phyloP scores from a whole-genome alignment of 2,329 filamentous ascomycete genomes.

The Aspergillus transmontanensis region DNA sequence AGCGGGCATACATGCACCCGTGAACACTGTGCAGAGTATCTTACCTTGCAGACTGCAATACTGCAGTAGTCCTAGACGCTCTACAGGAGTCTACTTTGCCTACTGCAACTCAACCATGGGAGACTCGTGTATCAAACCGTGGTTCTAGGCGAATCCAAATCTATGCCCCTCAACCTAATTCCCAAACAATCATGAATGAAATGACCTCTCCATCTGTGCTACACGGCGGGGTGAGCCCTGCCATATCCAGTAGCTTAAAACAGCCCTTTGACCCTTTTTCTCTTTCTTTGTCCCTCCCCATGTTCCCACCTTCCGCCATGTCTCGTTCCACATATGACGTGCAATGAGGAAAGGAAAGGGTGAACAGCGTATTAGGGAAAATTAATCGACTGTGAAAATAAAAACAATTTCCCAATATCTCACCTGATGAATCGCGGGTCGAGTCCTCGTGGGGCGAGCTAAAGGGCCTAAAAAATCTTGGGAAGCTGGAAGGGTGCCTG shows the following conservation, averaged over 20 bases:
- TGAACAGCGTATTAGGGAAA: background rate
- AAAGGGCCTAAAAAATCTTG: constrained; percentile 30
- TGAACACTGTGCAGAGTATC: background rate
- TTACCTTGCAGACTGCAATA: background rate
- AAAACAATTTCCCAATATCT: constrained; percentile 14
- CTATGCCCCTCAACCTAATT: background rate
- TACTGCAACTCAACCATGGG: constrained; percentile 1
- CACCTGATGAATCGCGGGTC: constrained; percentile 37
- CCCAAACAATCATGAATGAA: background rate
- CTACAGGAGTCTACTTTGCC: background rate
- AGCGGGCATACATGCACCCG: background rate
- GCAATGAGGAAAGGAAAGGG: background rate
- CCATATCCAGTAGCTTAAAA: background rate
- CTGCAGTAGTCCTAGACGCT: background rate
- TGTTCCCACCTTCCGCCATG: background rate
- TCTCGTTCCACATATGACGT: constrained; percentile 3
- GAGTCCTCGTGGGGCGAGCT: constrained; percentile 33
- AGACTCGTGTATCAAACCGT: background rate
- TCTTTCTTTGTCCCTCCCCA: constrained; percentile 2
- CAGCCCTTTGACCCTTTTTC: background rate
- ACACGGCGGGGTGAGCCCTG: background rate
- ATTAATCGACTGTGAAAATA: background rate
- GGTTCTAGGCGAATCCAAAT: background rate
- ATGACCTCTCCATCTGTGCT: background rate
- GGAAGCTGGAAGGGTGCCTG: constrained; percentile 18